Base-by-base conservation (phyloP, 371 early-diverging fungal species). In the Smittium culicis region DNA sequence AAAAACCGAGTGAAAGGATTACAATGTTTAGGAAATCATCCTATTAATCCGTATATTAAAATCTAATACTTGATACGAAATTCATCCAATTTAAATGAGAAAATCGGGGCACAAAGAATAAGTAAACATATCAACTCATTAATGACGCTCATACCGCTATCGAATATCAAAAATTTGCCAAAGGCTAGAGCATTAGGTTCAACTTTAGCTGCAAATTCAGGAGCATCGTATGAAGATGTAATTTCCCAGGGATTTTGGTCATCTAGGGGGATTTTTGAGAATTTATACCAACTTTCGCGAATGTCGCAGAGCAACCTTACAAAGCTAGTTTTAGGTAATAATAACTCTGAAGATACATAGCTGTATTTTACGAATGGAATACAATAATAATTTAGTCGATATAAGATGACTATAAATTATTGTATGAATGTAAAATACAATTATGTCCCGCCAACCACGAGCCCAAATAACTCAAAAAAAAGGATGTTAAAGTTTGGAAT, bases 241-340 rank as follows among this genome's bases (percentile, higher is more conserved):
- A 66, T 68, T 20, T 54, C 67, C 3, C 73, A 71, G 25, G 73
- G 73, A 2, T 65, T 69, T 35, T 72, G 70, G 73, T 61, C 72
- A 20, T 67, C 67, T 16, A 28, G 61, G 0, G 64, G 61, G 17
- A 69, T 69, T 25, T 63, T 69, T 31, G 59, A 69, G 27, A 60
- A 35, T 28, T 72, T 67, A 34, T 66, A 69, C 34, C 34, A 65
- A 61, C 8, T 62, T 25, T 62, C 30, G 3, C 62, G 62, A 25
- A 30, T 24, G 3, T 24, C 17, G 24, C 3, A 17, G 20, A 35
- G 30, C 5, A 62, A 62, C 35, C 14, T 32, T 28, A 62, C 32
- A 34, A 32, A 62, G 20, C 30, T 62, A 24, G 35, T 30, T 30
- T 62, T 62, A 35, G 45, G 45, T 11, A 57, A 57, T 20, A 57